Base-by-base conservation (phyloP, 1,139 yeast species). In the Blastobotrys raffinosifermentans region DNA sequence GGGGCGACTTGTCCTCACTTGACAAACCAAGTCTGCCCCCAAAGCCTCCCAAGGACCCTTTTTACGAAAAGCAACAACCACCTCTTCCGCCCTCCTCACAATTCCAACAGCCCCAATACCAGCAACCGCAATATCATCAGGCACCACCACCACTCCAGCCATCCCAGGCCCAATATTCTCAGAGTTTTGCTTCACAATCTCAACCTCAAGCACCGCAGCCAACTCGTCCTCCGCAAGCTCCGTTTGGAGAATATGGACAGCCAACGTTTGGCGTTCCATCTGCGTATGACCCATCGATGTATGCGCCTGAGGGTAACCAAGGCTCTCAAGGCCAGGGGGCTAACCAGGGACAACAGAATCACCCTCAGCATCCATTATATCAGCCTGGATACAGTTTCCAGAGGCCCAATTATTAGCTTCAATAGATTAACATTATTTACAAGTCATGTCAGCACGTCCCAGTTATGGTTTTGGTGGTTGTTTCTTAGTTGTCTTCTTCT, bases 381-480 rank as follows among this genome's bases (percentile, higher is more conserved):
- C 32, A 59, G 2, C 47, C 61, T 2, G 65, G 68, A 35, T 69
- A 70, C 43, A 62, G 61, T 36, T 66, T 64, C 5, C 73, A 73
- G 14, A 29, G 21, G 9, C 41, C 19, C 18, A 22, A 34, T 10
- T 23, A 19, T 19, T 18, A 30, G 6, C 37, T 25, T n/a, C n/a
- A n/a, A n/a, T n/a, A n/a, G n/a, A n/a, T n/a, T n/a, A 4, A n/a
- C 10, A 8, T 7, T 20, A n/a, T 11, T 7, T 26, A 5, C n/a
- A n/a, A 11, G 30, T 5, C n/a, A 8, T 13, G 9, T 6, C 6
- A 7, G 9, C 15, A n/a, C 9, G 7, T 6, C 9, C 15, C 5
- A 26, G 14, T 8, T 5, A 15, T n/a, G 10, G 13, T 10, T 18
- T 9, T 9, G 14, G 11, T 10, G 9, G 25, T 30, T 18, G 14